Percentiles rank a stretch among this genome's conserved stretches.
These are phyloP conservation scores for Mycena sp. DNA, from an alignment of 1,284 basidiomycete genomes.

Conservation along the genomic window DNA sequence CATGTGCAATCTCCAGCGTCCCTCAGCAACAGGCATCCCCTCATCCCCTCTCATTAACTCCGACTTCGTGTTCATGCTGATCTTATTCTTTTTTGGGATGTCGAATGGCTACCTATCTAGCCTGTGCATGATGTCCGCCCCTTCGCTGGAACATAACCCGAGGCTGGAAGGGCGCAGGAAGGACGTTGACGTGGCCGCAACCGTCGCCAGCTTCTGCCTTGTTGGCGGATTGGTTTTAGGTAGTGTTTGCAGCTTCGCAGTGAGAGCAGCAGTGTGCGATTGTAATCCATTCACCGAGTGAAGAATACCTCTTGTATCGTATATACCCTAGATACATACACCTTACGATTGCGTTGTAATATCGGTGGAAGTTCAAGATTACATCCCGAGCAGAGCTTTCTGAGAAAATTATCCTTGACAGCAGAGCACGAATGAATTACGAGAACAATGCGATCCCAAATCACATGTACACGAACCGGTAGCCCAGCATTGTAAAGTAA, in stretches of 20 bases:
- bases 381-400: no score
- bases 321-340: not conserved
- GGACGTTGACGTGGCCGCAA: slow-evolving; percentile 87
- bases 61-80: slow-evolving; percentile 77
- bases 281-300: slow-evolving; percentile 71
- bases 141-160: slow-evolving; percentile 78
- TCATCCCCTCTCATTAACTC: slow-evolving; percentile 69
- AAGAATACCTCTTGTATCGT: not conserved
- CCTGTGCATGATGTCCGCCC: slow-evolving; percentile 75
- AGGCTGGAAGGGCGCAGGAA: slow-evolving; percentile 67
- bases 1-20: slow-evolving; percentile 79
- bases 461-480: not conserved
- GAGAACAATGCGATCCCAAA: no score
- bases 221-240: slow-evolving; percentile 81
- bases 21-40: slow-evolving; percentile 38
- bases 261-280: slow-evolving; percentile 70
- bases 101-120: slow-evolving; percentile 82
- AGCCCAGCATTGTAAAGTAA: slow-evolving; percentile 11
- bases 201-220: slow-evolving; percentile 80
- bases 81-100: slow-evolving; percentile 78
- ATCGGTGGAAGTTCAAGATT: no score
- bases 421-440: no score
- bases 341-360: no score
- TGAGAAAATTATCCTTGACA: no score
- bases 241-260: slow-evolving; percentile 81